Conservation (phyloP, 2,329 filamentous ascomycete species). For the Nigrospora osmanthi region DNA sequence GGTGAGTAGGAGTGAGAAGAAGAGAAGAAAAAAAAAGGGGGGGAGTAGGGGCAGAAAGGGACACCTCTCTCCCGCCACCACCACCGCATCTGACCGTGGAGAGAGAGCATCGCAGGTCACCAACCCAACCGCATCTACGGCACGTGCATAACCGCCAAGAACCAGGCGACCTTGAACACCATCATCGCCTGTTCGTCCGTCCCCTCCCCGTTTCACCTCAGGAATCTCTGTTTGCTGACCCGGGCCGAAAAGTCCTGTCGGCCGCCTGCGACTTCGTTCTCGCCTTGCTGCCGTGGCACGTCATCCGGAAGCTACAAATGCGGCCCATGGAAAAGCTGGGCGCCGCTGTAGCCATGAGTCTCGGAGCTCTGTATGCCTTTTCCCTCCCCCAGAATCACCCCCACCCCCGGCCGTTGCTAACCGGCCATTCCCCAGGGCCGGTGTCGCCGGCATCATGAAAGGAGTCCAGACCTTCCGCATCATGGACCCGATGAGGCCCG, state of each 20-base stretch:
- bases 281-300: conserved; percentile 26
- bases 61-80: no score
- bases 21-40: no score
- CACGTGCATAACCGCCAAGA: not conserved
- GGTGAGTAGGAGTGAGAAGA: not conserved
- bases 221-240: not conserved
- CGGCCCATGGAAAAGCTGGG: conserved; percentile 25
- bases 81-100: not conserved
- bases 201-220: not conserved
- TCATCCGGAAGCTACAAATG: conserved; percentile 26
- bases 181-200: not conserved
- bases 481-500: not conserved
- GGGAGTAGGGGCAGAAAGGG: no score
- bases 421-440: not conserved
- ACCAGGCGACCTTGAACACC: not conserved
- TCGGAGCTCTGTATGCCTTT: conserved; percentile 20
- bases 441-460: not conserved
- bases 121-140: not conserved
- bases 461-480: not conserved
- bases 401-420: not conserved
- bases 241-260: conserved; percentile 5
- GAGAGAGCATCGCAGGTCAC: not conserved
- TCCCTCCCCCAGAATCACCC: not conserved
- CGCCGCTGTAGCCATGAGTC: conserved; percentile 25
- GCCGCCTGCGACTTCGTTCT: conserved; percentile 25